phyloP scores from a whole-genome alignment of 805 yeast genomes.

The Suhomyces sp. region DNA sequence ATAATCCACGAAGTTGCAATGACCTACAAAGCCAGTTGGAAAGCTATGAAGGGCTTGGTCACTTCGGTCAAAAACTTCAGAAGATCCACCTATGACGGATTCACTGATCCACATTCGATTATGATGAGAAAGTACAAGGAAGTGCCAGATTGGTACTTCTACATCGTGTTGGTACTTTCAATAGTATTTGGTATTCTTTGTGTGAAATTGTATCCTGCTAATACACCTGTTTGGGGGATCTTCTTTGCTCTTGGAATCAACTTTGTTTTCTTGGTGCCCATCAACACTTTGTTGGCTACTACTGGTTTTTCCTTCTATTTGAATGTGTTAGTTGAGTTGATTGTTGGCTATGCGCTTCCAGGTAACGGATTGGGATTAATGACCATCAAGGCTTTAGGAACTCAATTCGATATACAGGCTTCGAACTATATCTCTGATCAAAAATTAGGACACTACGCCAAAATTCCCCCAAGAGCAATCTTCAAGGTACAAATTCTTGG shows the following conservation, averaged over 20 bases:
- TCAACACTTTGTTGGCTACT: slow-evolving; percentile 14
- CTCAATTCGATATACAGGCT: slow-evolving; percentile 30
- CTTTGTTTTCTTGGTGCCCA: slow-evolving; percentile 21
- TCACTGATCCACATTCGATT: slow-evolving; percentile 27
- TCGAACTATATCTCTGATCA: slow-evolving; percentile 35
- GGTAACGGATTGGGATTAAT: slow-evolving; percentile 25
- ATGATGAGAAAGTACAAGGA: slow-evolving; percentile 35
- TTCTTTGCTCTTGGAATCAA: slow-evolving; percentile 21
- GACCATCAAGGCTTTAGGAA: slow-evolving; percentile 23
- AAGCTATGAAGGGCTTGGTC: slow-evolving; percentile 4
- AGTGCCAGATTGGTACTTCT: slow-evolving; percentile 37
- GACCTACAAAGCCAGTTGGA: slow-evolving; percentile 4
- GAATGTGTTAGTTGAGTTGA: slow-evolving; percentile 20
- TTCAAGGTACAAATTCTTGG: slow-evolving; percentile 27
- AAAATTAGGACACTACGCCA: slow-evolving; percentile 28
- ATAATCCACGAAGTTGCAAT: slow-evolving; percentile 8
- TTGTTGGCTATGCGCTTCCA: slow-evolving; percentile 26
- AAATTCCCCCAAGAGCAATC: slow-evolving; percentile 21
- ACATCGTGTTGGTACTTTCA: slow-evolving; percentile 24
- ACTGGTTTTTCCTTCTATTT: slow-evolving; percentile 15
- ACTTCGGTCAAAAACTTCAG: slow-evolving; percentile 4
- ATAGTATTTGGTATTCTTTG: slow-evolving; percentile 19
- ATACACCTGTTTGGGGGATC: slow-evolving; percentile 25
- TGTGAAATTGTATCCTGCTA: slow-evolving; percentile 9
- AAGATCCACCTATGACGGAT: slow-evolving; percentile 12